A percentile compares a stretch with the other conserved stretches of the same genome.
Evolutionary conservation across 1,139 yeast genomes (phyloP).

Genomic region (Yamadazyma buinensis): DNA sequence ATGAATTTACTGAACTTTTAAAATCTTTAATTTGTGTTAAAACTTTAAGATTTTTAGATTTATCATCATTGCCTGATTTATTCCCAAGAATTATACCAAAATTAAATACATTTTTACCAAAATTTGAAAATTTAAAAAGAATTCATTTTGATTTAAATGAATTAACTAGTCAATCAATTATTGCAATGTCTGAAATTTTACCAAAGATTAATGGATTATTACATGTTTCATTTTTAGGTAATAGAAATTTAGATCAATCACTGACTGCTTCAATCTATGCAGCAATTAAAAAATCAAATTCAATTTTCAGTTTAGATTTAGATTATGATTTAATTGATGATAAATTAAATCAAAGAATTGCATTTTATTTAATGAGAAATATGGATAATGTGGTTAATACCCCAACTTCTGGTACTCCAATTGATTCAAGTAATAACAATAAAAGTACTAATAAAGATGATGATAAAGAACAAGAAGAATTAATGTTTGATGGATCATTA

Average conservation of each 20-base stretch:
- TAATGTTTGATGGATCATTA: constrained; percentile 46
- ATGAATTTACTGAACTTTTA: constrained; percentile 52
- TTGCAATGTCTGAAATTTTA: constrained; percentile 66
- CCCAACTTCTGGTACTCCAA: neutral
- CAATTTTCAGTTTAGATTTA: constrained; percentile 67
- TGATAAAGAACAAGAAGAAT: constrained; percentile 30
- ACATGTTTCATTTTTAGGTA: constrained; percentile 75
- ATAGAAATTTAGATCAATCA: constrained; percentile 49
- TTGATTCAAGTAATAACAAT: neutral
- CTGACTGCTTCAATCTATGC: constrained; percentile 68
- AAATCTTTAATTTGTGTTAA: constrained; percentile 49
- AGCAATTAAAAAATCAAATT: constrained; percentile 61
- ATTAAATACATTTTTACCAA: constrained; percentile 61
- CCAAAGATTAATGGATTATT: constrained; percentile 66
- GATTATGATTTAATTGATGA: constrained; percentile 69
- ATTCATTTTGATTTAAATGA: constrained; percentile 77
- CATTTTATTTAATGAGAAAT: constrained; percentile 77
- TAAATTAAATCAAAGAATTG: constrained; percentile 71
- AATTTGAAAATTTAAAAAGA: constrained; percentile 61
- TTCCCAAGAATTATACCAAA: constrained; percentile 70
- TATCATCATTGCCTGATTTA: constrained; percentile 67
- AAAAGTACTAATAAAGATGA: constrained; percentile 10
- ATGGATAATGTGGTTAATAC: constrained; percentile 48
- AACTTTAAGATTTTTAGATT: constrained; percentile 67
- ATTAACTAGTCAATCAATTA: constrained; percentile 57